Evolutionary conservation across 345 rosid genomes (phyloP), one percentile per base, ranked within the genome.

Genomic region (Barbarea vulgaris): DNA sequence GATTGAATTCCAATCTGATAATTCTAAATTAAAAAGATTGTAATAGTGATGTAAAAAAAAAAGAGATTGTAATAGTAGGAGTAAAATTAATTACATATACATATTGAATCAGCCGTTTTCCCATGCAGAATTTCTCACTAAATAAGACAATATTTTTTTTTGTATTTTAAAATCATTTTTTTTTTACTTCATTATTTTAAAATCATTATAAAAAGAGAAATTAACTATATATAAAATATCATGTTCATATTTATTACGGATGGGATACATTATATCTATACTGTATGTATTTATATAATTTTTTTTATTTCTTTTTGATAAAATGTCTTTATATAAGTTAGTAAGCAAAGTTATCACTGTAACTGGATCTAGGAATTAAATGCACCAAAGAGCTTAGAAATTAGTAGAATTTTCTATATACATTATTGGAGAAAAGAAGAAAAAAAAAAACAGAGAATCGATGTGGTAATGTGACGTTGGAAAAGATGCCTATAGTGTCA

Each of bases 401-500:
- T 24, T 24, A 24, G 25, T 24, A 24, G 2, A 56, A 19, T 21
- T 63, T 9, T 9, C 24, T 39, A 21, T 53, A 31, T 13, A 36
- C 6, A 33, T 48, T 48, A 46, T 4, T 55, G 48, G 39, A 14
- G 39, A 21, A 50, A 7, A 31, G 48, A 28, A 14, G 39, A 21
- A 50, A 7, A 31, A 19, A 14, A 24, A 12, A 34, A 57, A 33
- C 66, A 55, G n/a, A 59, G 39, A 60, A 68, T 14, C 39, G 50
- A 51, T 57, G 4, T 27, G 61, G 44, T 25, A 61, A 76, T 54
- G 70, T 54, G 60, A 70, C 71, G 53, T 56, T 47, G 24, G 44
- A 46, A 53, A 61, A 53, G 70, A 69, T 52, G 74, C 69, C 13
- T 60, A 67, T 37, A 42, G 59, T 70, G 71, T 70, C 60, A 63